Base-by-base conservation (phyloP, 192 early-diverging fungal species). In the Entomortierella lignicola region DNA sequence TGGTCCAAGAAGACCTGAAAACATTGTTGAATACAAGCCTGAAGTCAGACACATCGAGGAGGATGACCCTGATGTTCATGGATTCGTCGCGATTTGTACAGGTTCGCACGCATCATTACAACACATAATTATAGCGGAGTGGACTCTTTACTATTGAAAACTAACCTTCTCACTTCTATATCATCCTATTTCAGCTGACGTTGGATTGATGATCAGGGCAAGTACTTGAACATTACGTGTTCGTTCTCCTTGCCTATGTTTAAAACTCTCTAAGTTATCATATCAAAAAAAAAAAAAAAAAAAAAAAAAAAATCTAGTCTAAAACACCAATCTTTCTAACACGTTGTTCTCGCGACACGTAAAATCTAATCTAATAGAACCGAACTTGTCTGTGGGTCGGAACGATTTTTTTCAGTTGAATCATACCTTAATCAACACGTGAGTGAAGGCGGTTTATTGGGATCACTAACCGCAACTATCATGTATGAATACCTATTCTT, bases 1-100 rank as follows among this genome's bases (percentile, higher is more conserved):
- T 20, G 75, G 70, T 31, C 75, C 75, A 34, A 44, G 68, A 39
- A 58, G 63, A 41, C 62, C 63, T 10, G 75, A 79, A 6, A 21
- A 48, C 67, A 79, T 79, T 47, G 67, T 79, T 23, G 75, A 79
- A 26, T 79, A 79, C 63, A 69, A 69, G 34, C 75, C 75, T 18
- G 75, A 79, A 23, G 67, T 79, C 31, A 79, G 70, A 34, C 75
- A 67, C 43, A 60, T 70, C 39, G 75, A 79, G 51, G 75, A 79
- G 8, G 75, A 79, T 20, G 75, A 79, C 21, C 75, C 75, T 4
- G 75, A 79, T 30, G 75, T 79, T 7, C 67, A 69, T 50, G 75
- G 75, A 29, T 79, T 79, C 48, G 58, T 79, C 11, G 75, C 75
- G 13, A 37, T 79, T 20, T 57, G 57, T 17, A 31, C 57, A 25